phyloP scores from a whole-genome alignment of 345 rosid species.

The Leavenworthia alabamica region DNA sequence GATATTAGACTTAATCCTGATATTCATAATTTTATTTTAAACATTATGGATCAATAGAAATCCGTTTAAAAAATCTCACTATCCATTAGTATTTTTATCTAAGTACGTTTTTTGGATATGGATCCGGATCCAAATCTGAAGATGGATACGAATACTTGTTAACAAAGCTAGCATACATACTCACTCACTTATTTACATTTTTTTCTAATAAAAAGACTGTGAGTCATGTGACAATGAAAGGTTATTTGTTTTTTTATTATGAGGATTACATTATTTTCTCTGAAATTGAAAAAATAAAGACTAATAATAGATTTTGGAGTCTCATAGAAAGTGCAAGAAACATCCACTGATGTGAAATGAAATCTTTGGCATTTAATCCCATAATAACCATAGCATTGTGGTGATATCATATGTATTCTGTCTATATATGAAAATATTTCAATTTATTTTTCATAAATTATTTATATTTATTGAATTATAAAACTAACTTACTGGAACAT shows the following conservation, averaged over 20 bases:
- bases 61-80: too few relatives aligned
- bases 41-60: too few relatives aligned
- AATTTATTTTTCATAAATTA: too few relatives aligned
- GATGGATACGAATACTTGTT: too few relatives aligned
- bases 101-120: too few relatives aligned
- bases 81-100: too few relatives aligned
- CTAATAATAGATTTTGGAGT: neutral
- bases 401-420: neutral
- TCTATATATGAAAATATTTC: neutral
- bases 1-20: too few relatives aligned
- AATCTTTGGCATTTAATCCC: neutral
- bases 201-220: neutral
- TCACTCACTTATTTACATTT: neutral
- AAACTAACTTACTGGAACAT: neutral
- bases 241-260: neutral
- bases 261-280: constrained; percentile 1
- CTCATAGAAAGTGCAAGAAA: constrained; percentile 2
- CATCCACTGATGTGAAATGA: neutral
- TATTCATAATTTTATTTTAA: too few relatives aligned
- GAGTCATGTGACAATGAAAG: neutral
- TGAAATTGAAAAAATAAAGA: neutral
- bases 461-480: too few relatives aligned
- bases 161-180: too few relatives aligned
- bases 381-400: neutral
- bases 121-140: too few relatives aligned